Conservation (phyloP, 2,329 filamentous ascomycete species). For the Fusarium sp. region DNA sequence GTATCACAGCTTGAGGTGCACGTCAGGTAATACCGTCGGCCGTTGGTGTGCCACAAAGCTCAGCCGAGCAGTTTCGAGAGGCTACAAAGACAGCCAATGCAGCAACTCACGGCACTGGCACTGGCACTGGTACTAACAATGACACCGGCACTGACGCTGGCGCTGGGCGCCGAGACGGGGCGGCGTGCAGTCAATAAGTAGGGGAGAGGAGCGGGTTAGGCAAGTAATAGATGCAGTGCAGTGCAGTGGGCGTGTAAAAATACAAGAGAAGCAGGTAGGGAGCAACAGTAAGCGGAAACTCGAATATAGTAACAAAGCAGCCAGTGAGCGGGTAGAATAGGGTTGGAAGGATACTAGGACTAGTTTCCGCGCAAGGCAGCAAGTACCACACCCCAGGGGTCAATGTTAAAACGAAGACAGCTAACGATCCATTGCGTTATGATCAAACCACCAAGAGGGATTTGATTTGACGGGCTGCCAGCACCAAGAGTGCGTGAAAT, state of each 20-base stretch:
- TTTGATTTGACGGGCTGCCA: slow-evolving; percentile 37
- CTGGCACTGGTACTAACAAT: slow-evolving; percentile 23
- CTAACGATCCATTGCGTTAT: slow-evolving; percentile 42
- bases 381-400: slow-evolving; percentile 32
- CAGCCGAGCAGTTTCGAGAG: slow-evolving; percentile 47
- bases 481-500: slow-evolving; percentile 27
- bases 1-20: slow-evolving; percentile 48
- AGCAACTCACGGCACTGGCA: slow-evolving; percentile 47
- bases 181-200: slow-evolving; percentile 24
- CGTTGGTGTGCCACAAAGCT: slow-evolving; percentile 47
- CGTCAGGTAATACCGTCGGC: slow-evolving; percentile 48
- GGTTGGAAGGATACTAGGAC: slow-evolving; percentile 27
- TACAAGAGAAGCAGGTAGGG: slow-evolving; percentile 32
- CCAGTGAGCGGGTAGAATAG: slow-evolving; percentile 32
- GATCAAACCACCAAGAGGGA: slow-evolving; percentile 44
- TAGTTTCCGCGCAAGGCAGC: slow-evolving; percentile 33
- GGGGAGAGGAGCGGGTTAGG: slow-evolving; percentile 11
- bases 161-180: slow-evolving; percentile 24
- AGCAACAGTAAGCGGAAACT: slow-evolving; percentile 34
- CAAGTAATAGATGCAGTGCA: slow-evolving; percentile 31
- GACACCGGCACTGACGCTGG: slow-evolving; percentile 14
- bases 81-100: slow-evolving; percentile 39
- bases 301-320: slow-evolving; percentile 31
- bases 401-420: slow-evolving; percentile 34
- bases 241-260: slow-evolving; percentile 33